Base-by-base conservation (phyloP, 805 yeast genomes). In the Candida morakotiae region DNA sequence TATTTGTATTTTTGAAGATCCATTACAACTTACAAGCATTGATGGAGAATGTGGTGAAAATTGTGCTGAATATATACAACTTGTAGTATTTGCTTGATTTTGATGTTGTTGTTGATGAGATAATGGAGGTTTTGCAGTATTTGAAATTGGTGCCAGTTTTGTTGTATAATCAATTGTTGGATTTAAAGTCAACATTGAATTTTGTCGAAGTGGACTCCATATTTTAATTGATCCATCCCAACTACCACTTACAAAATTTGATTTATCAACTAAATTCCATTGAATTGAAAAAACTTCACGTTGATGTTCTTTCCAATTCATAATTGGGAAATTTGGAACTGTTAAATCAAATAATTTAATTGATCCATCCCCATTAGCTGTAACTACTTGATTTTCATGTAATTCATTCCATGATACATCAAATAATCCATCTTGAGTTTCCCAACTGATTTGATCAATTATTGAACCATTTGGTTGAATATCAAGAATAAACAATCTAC, bases 141-240 rank as follows among this genome's bases (percentile, higher is more conserved):
- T 41, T 21, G 48, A 53, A n/a, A 48, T 45, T 17, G 52, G 55
- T 14, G 60, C 43, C 2, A 53, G 44, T 44, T 51, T 30, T 40
- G 61, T 35, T 52, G 62, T 49, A 36, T 20, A 51, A 54, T 56
- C 66, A 4, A 18, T 28, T 5, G 38, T 24, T 14, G 62, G 55
- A 18, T 64, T 54, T 30, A 87, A 63, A 0, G 89, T 81, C 39
- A 79, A 33, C 38, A 86, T 43, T 18, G 87, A 77, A 14, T 69
- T 62, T 20, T 58, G 62, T 39, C 88, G 65, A 27, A 59, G 58
- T 0, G 93, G 88, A 0, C 80, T 58, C 95, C 95, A 86, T 8
- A 87, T 52, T 57, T 86, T 87, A 26, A 89, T 74, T 0, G 83
- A 66, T 0, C 97, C 96, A 57, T 91, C 98, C 98, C 98, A 91